Evolutionary conservation across 352 stramenopile genomes (phyloP).

Genomic region (Phytophthora melonis): DNA sequence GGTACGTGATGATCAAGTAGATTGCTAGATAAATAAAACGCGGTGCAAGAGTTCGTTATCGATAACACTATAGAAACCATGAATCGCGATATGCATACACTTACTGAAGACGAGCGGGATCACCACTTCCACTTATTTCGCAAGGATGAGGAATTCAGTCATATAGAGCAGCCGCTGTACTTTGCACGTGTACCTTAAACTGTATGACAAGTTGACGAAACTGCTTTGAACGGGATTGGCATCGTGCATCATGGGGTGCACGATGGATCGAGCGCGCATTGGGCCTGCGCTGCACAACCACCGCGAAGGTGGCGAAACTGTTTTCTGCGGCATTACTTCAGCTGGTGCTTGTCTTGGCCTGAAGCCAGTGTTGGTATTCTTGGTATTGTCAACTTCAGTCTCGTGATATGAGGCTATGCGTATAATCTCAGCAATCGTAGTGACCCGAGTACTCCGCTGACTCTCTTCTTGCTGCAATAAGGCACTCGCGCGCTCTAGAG

Average conservation of each 20-base stretch:
- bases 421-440: not conserved
- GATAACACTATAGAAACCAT: too few species aligned
- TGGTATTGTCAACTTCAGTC: not conserved
- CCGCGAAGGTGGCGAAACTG: not conserved
- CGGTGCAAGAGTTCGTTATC: too few species aligned
- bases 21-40: too few species aligned
- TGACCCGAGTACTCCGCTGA: not conserved
- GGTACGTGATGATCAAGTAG: too few species aligned
- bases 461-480: not conserved
- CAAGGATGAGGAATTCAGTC: not conserved
- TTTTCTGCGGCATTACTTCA: not conserved
- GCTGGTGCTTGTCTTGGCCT: not conserved
- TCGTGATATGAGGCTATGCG: not conserved
- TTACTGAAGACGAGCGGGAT: not conserved
- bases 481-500: not conserved
- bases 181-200: not conserved
- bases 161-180: not conserved
- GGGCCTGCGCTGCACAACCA: not conserved
- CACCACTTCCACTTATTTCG: not conserved
- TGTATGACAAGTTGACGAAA: not conserved
- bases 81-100: too few species aligned
- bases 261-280: not conserved
- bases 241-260: not conserved
- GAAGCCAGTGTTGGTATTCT: not conserved
- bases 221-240: not conserved